These are phyloP conservation scores for Inonotus obliquus DNA, from an alignment of 1,284 basidiomycete genomes.

Conservation along the genomic window DNA sequence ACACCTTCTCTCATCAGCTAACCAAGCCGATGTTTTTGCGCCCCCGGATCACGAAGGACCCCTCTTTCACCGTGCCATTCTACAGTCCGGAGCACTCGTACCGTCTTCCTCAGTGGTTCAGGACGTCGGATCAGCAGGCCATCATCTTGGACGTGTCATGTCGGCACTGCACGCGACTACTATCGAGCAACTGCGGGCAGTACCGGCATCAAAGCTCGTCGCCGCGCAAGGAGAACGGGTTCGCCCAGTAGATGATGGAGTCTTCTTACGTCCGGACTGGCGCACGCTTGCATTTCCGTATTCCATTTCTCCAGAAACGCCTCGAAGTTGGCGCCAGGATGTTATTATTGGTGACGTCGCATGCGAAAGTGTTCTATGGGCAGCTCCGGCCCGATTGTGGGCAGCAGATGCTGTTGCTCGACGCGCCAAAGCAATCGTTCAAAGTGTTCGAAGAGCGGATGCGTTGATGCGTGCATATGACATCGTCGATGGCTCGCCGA, in stretches of 20 bases:
- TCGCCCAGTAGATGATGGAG: conserved; percentile 61
- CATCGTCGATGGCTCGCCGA: conserved; percentile 31
- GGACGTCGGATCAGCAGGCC: conserved; percentile 54
- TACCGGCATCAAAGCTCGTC: conserved; percentile 53
- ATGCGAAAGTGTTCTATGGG: conserved; percentile 62
- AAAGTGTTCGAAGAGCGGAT: conserved; percentile 57
- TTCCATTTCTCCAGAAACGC: conserved; percentile 2
- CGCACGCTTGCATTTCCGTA: conserved; percentile 37
- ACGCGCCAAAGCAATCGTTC: conserved; percentile 66
- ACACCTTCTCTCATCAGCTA: conserved; percentile 61
- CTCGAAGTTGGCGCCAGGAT: conserved; percentile 42
- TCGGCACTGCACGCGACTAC: conserved; percentile 45
- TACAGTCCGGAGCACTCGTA: conserved; percentile 20
- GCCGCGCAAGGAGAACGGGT: conserved; percentile 39
- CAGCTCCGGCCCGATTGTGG: conserved; percentile 54
- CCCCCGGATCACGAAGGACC: conserved; percentile 34
- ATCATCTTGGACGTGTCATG: conserved; percentile 58
- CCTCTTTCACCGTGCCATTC: conserved; percentile 20
- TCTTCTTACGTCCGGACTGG: conserved; percentile 62
- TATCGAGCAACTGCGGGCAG: conserved; percentile 53
- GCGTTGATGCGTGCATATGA: conserved; percentile 64
- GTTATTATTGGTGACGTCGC: conserved; percentile 69
- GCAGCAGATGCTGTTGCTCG: conserved; percentile 52
- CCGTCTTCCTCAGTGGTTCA: conserved; percentile 34
- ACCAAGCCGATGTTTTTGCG: conserved; percentile 55